Conservation (phyloP, 148 eudicot species). For the Rhododendron kiyosumense region DNA sequence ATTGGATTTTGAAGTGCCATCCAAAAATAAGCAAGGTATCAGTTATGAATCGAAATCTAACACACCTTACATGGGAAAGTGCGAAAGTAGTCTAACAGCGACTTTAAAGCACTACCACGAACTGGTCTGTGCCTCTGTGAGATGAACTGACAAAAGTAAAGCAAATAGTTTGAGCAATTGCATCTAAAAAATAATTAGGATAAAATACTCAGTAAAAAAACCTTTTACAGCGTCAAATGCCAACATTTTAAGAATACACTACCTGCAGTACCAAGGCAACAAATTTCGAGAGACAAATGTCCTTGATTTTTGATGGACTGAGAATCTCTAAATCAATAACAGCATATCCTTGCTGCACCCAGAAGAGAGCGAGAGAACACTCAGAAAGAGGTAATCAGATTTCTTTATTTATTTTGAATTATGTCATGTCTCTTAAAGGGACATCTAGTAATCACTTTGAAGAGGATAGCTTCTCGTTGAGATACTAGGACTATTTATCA, state of each 20-base stretch:
- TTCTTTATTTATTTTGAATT: not conserved
- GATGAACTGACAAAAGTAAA: slow-evolving; percentile 50
- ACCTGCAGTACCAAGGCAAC: slow-evolving; percentile 73
- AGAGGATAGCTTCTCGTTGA: not conserved
- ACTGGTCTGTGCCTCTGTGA: slow-evolving; percentile 88
- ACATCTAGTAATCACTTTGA: not conserved
- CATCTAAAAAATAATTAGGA: not conserved
- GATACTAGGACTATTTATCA: not conserved
- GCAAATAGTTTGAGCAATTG: not conserved
- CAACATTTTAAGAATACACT: slow-evolving; percentile 11
- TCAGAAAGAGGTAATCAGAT: not conserved
- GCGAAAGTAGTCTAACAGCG: slow-evolving; percentile 60
- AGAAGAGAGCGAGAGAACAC: slow-evolving; percentile 6
- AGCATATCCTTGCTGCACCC: slow-evolving; percentile 78
- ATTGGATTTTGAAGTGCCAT: not conserved
- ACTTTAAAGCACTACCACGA: slow-evolving; percentile 73
- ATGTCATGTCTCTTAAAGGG: not conserved
- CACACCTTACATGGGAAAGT: slow-evolving; percentile 88
- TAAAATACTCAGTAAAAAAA: not conserved
- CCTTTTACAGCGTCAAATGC: not conserved
- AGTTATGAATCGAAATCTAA: slow-evolving; percentile 6
- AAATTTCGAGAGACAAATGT: slow-evolving; percentile 64
- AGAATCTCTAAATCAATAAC: slow-evolving; percentile 56
- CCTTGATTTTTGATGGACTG: slow-evolving; percentile 41
- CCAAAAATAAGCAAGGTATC: not conserved